Evolutionary conservation across 257 asterid genomes (phyloP).

Genomic region (Cruciata laevipes): DNA sequence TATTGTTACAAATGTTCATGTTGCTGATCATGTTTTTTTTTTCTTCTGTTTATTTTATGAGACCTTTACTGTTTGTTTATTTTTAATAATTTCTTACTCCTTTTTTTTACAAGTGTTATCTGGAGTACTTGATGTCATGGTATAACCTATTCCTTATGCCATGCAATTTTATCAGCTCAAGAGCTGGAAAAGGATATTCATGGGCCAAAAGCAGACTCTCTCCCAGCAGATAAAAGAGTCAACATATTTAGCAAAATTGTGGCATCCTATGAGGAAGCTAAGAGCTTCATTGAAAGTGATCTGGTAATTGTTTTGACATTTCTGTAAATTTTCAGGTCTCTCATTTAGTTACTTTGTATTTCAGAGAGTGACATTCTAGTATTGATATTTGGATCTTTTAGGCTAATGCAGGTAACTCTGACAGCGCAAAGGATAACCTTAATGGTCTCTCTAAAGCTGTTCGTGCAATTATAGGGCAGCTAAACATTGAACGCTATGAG

Average conservation of each 20-base stretch:
- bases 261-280: conserved; percentile 88
- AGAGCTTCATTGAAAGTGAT: conserved; percentile 79
- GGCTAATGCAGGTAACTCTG: conserved; percentile 86
- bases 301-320: conserved; percentile 41
- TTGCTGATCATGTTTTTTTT: not conserved
- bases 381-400: conserved; percentile 25
- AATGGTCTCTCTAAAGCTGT: conserved; percentile 97
- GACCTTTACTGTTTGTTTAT: not conserved
- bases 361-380: conserved; percentile 15
- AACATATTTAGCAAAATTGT: conserved; percentile 77
- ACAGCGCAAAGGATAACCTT: conserved; percentile 79
- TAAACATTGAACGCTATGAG: conserved; percentile 92
- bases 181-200: conserved; percentile 84
- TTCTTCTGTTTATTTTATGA: not conserved
- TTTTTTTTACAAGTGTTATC: too few species aligned
- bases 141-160: conserved; percentile 11
- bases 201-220: conserved; percentile 72
- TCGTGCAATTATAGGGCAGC: conserved; percentile 80
- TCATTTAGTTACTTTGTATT: not conserved
- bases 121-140: not conserved
- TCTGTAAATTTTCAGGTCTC: not conserved
- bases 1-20: not conserved
- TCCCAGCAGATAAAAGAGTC: conserved; percentile 71
- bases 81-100: not conserved
- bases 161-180: conserved; percentile 61